Evolutionary conservation across 2,329 filamentous ascomycete species (phyloP), one percentile per base, ranked within the genome.

Genomic region (Acrodontium crateriforme): DNA sequence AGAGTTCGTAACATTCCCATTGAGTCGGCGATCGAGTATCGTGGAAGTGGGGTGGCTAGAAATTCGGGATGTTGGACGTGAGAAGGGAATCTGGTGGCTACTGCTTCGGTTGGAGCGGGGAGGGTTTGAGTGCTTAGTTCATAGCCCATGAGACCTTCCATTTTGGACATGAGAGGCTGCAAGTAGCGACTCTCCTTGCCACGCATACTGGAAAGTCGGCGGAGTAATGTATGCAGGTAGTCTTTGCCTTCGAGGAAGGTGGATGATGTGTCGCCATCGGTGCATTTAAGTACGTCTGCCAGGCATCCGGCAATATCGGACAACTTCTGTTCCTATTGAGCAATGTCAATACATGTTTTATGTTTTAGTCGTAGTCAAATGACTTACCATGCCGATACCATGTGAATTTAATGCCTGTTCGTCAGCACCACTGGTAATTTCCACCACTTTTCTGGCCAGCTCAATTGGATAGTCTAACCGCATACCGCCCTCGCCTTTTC

Each of bases 401-500:
- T 53, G 50, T 10, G 42, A 46, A 22, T 53, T 45, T 13, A 53
- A 27, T 5, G 46, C 46, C n/a, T 42, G 28, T 6, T 38, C 32
- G 11, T 35, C 48, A 5, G 47, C 47, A 7, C 43, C 37, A 5
- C 41, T 32, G 2, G 42, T 48, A 17, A 53, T 49, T 24, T 46
- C 41, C 6, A 52, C 45, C 3, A 51, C 47, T 25, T 46, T 47
- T 28, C 44, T 41, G 4, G 49, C 48, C 17, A 53, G 33, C 35
- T 52, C 49, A n/a, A 53, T 42, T 1, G 50, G 50, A 30, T 53
- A 53, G 23, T 53, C 49, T 14, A 53, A 35, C 17, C 50, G 34
- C 48, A 50, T 50, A 6, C 46, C 47, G 5, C 43, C 41, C 31
- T 48, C 42, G 3, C 47, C 47, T 31, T 45, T 41, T n/a, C 45